phyloP scores from a whole-genome alignment of 371 early-diverging fungal species.

The Umbelopsis sp. region DNA sequence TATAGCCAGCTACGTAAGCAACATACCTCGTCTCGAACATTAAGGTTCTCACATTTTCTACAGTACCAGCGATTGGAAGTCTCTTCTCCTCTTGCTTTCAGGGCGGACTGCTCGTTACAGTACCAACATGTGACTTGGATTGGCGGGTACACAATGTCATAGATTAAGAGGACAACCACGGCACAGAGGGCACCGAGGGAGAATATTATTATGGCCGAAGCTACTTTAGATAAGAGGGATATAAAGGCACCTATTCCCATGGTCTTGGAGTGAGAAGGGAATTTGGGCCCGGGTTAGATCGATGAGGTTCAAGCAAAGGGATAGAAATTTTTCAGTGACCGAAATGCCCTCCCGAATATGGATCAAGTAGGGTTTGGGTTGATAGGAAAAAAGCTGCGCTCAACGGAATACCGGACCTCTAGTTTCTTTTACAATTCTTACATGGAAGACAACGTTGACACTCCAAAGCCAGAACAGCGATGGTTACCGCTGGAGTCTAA shows the following conservation, averaged over 20 bases:
- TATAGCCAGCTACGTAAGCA: too few species aligned
- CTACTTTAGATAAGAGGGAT: not conserved
- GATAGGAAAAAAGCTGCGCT: not conserved
- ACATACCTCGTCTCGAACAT: constrained; percentile 21
- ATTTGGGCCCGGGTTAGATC: not conserved
- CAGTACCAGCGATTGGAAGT: constrained; percentile 15
- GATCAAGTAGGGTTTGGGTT: constrained; percentile 8
- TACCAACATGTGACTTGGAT: constrained; percentile 20
- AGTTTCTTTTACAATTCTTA: not conserved
- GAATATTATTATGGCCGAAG: constrained; percentile 4
- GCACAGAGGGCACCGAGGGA: not conserved
- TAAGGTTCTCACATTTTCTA: constrained; percentile 19
- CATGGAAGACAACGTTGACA: constrained; percentile 31
- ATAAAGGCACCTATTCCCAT: not conserved
- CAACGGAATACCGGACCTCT: not conserved
- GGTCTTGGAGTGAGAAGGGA: not conserved
- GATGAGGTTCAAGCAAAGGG: not conserved
- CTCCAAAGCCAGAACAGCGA: constrained; percentile 26
- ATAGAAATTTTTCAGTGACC: too few species aligned
- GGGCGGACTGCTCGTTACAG: constrained; percentile 16
- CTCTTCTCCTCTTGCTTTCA: constrained; percentile 15
- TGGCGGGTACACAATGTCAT: constrained; percentile 10
- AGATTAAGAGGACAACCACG: not conserved
- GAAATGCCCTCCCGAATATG: not conserved
- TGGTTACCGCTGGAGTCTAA: constrained; percentile 89